Evolutionary conservation across 2,329 filamentous ascomycete species (phyloP), one percentile per base, ranked within the genome.

Genomic region (Talaromyces islandicus): DNA sequence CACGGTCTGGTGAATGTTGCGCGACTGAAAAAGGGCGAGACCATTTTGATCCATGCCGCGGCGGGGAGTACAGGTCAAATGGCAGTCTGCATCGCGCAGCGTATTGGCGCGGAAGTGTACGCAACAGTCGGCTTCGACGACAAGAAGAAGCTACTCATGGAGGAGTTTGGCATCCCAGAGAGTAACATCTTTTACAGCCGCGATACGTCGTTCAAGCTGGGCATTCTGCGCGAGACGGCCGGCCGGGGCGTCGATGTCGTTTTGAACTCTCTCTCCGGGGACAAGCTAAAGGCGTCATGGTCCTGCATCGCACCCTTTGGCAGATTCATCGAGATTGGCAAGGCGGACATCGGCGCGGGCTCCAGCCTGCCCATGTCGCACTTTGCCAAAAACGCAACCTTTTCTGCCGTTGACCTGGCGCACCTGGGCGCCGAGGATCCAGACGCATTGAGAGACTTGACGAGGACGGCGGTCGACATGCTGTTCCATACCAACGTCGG

Each of bases 1-100:
- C 30, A 62, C 41, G 24, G 57, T 11, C 32, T 67, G 19, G 21
- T 56, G 7, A 32, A 61, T 4, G 46, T 64, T 3, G 65, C 60
- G 6, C 30, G 60, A 7, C 30, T 66, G 4, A 43, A 54, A 27
- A 54, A 56, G 11, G 64, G 64, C 11, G 43, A 66, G 19, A 59
- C 62, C 1, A 62, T 71, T 5, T 60, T 72, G 2, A 69, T 72
- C 19, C 69, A 72, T 43, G 61, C 63, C 7, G 69, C 65, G 6
- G 57, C 63, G n/a, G 66, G 68, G 19, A 69, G 65, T 43, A 60
- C 66, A 12, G 67, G 67, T 1, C 63, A 67, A 38, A 66, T 67
- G 4, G 64, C 64, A 3, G 62, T 68, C 30, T 50, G 57, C 41
- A 35, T 68, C 11, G 62, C 65, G 7, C 58, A 63, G 24, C 32